Evolutionary conservation across 163 green algal genomes (phyloP).

Genomic region (Trebouxia gelatinosa): DNA sequence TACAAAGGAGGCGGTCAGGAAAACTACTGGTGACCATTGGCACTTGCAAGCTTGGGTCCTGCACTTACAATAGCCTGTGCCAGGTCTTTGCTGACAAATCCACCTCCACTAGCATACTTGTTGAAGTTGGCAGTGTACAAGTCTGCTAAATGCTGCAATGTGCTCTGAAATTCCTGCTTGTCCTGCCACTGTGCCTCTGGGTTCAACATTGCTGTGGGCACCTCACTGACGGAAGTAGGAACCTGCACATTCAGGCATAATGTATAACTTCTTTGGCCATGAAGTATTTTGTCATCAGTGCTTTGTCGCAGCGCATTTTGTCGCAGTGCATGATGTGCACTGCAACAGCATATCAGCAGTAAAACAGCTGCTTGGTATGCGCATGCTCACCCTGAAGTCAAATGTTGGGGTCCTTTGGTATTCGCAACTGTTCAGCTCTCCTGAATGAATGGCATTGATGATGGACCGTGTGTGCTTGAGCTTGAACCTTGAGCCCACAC

Average conservation of each 20-base stretch:
- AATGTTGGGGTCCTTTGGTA: slow-evolving; percentile 80
- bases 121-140: slow-evolving; percentile 62
- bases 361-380: background rate
- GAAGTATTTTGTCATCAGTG: background rate
- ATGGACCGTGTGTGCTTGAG: slow-evolving; percentile 93
- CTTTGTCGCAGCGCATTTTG: background rate
- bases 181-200: slow-evolving; percentile 70
- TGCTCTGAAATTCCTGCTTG: slow-evolving; percentile 63
- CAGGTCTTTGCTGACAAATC: slow-evolving; percentile 40
- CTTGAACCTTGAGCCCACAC: slow-evolving; percentile 88
- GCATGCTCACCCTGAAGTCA: slow-evolving; percentile 69
- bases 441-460: slow-evolving; percentile 94
- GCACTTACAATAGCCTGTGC: slow-evolving; percentile 37
- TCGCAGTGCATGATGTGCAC: background rate
- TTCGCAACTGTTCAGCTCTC: slow-evolving; percentile 70
- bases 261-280: background rate
- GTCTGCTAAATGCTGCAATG: slow-evolving; percentile 60
- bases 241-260: slow-evolving; percentile 34
- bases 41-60: slow-evolving; percentile 26
- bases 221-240: slow-evolving; percentile 51
- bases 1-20: too few species aligned
- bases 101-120: slow-evolving; percentile 49
- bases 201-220: slow-evolving; percentile 73
- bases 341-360: background rate
- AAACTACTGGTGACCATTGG: too few species aligned